A percentile compares a stretch with the other conserved stretches of the same genome.
These are phyloP conservation scores for Colletotrichum chlorophyti DNA, from an alignment of 2,329 filamentous ascomycete species.

Conservation along the genomic window DNA sequence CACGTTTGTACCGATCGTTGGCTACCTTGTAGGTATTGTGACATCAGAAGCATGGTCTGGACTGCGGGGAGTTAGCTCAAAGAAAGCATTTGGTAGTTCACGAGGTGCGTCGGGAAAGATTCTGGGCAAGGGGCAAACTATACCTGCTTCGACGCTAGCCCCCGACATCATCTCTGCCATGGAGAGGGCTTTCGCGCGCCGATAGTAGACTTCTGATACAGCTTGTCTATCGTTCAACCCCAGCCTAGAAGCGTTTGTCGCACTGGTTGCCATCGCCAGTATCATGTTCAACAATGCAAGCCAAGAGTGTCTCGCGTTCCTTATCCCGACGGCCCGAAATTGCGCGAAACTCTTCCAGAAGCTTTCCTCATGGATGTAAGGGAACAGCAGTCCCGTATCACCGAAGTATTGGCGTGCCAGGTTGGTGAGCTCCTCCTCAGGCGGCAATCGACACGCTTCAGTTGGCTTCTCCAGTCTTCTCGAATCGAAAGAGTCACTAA, in stretches of 20 bases:
- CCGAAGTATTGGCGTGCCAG: slow-evolving; percentile 35
- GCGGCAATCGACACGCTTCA: slow-evolving; percentile 26
- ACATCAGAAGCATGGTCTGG: slow-evolving; percentile 55
- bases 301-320: slow-evolving; percentile 53
- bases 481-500: slow-evolving; percentile 9
- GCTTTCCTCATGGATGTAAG: slow-evolving; percentile 35
- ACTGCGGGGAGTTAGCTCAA: slow-evolving; percentile 37
- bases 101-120: too few relatives aligned
- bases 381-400: slow-evolving; percentile 38
- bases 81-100: too few relatives aligned
- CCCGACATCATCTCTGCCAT: slow-evolving; percentile 46
- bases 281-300: slow-evolving; percentile 57
- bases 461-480: slow-evolving; percentile 7
- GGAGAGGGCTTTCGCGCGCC: slow-evolving; percentile 50
- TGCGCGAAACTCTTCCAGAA: slow-evolving; percentile 34
- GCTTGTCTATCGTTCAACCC: slow-evolving; percentile 42
- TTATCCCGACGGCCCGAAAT: slow-evolving; percentile 32
- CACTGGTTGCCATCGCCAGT: slow-evolving; percentile 52
- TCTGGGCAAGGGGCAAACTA: neutral
- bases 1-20: slow-evolving; percentile 60
- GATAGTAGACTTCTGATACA: slow-evolving; percentile 52
- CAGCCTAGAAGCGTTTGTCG: slow-evolving; percentile 36
- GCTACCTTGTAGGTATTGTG: slow-evolving; percentile 60
- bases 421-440: slow-evolving; percentile 26
- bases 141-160: slow-evolving; percentile 52